Conservation (phyloP, 148 eudicot species). For the Rhododendron griersonianum region DNA sequence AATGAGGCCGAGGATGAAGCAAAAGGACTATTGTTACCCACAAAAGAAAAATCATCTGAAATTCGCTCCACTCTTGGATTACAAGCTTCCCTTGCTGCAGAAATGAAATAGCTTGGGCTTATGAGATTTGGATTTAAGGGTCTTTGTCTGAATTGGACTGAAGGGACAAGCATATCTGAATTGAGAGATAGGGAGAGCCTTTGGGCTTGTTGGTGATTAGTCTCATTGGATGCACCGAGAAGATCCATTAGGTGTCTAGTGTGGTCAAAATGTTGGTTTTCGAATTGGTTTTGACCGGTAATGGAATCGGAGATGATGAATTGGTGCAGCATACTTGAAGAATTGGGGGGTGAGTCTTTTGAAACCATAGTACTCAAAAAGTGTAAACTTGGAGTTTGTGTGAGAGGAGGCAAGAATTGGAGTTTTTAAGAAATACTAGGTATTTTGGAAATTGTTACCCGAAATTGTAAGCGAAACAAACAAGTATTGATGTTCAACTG, state of each 20-base stretch:
- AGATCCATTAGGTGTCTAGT: conserved; percentile 53
- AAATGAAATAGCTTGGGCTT: conserved; percentile 35
- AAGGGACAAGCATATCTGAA: conserved; percentile 38
- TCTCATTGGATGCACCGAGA: conserved; percentile 48
- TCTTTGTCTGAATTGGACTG: conserved; percentile 42
- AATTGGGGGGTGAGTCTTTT: conserved; percentile 47
- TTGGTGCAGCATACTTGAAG: conserved; percentile 56
- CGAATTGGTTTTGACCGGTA: conserved; percentile 40
- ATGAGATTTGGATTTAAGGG: conserved; percentile 33
- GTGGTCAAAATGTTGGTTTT: conserved; percentile 53
- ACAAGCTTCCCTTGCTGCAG: conserved; percentile 33
- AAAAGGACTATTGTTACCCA: conserved; percentile 18
- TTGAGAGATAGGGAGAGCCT: conserved; percentile 68
- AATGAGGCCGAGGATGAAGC: conserved; percentile 19
- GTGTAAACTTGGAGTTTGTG: not conserved
- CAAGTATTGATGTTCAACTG: not conserved
- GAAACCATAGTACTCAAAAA: conserved; percentile 55
- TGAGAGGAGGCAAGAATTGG: not conserved
- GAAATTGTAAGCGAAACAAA: not conserved
- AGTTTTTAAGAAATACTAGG: not conserved
- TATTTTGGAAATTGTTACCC: not conserved
- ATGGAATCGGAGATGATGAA: conserved; percentile 48
- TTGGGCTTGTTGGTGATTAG: conserved; percentile 29
- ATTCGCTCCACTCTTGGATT: conserved; percentile 12
- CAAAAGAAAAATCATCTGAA: conserved; percentile 28